Base-by-base conservation (phyloP, 169 alveolate species). In the Plasmodium gonderi region DNA sequence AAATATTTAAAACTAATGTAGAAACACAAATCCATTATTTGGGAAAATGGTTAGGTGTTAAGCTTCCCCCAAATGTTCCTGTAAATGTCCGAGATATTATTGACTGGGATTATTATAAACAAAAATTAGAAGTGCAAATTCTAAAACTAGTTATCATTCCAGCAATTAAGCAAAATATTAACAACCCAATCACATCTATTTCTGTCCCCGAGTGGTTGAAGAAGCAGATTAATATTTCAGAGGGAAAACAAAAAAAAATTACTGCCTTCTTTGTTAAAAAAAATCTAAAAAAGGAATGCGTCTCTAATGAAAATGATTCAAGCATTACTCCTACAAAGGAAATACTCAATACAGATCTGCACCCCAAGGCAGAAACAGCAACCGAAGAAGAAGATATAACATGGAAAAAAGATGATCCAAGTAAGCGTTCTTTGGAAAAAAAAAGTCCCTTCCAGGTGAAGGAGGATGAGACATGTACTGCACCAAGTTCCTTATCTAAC, bases 91-190 rank as follows among this genome's bases (percentile, higher is more conserved):
- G 99, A 40, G 97, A 96, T 67, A 98, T 99, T 11, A 95, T 99
- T 44, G 99, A 99, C 81, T 99, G 99, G 99, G 98, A 97, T 17
- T 99, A 99, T 93, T 99, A 99, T 92, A 98, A 98, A 76, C 99
- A 99, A 80, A 98, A 98, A 95, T 96, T 99, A 33, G 98, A 97
- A 26, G 97, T 97, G 26, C 97, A 98, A 67, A 97, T 99, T 65
- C 91, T 97, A 67, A 99, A 99, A 92, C 96, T 99, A 72, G 97
- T 99, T 23, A 97, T 98, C 17, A 98, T 99, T 45, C 99, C 99
- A 3, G 99, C 99, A n/a, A 98, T 98, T 42, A 78, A 97, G 51
- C 98, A 99, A 91, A 98, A 98, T 76, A 94, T 98, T 67, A 95
- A 94, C 38, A 98, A 99, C 91, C 99, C 99, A 9, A 93, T 97